phyloP scores from a whole-genome alignment of 2,329 filamentous ascomycete species.

The Beauveria sp. region DNA sequence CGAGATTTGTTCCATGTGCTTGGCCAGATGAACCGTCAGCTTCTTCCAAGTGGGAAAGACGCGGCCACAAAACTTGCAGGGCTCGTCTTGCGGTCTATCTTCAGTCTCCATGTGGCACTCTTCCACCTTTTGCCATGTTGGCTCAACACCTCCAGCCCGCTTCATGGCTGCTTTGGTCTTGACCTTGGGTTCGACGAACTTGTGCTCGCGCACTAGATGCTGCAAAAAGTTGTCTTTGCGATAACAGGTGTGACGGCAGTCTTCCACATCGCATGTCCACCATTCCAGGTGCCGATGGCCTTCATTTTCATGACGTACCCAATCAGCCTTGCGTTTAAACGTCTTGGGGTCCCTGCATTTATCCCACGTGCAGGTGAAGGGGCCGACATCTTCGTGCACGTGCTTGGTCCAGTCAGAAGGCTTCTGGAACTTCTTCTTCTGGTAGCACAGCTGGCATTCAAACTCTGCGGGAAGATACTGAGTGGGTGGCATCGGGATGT shows the following conservation, averaged over 20 bases:
- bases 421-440: constrained; percentile 77
- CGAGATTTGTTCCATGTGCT: constrained; percentile 89
- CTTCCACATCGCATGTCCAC: constrained; percentile 78
- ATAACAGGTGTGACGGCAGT: constrained; percentile 76
- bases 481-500: constrained; percentile 76
- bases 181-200: constrained; percentile 71
- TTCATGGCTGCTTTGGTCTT: constrained; percentile 66
- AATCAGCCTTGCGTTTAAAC: constrained; percentile 93
- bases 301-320: constrained; percentile 92
- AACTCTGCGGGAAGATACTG: constrained; percentile 69
- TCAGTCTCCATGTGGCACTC: constrained; percentile 64
- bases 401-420: constrained; percentile 97
- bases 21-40: constrained; percentile 83
- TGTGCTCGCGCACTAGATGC: constrained; percentile 87
- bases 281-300: constrained; percentile 82
- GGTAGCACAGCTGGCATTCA: constrained; percentile 83
- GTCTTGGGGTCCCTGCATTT: constrained; percentile 78
- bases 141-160: constrained; percentile 48
- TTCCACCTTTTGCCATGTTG: constrained; percentile 72
- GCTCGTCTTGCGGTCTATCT: constrained; percentile 62
- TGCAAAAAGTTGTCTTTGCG: constrained; percentile 91
- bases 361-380: constrained; percentile 87
- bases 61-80: constrained; percentile 82
- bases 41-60: constrained; percentile 80
- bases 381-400: constrained; percentile 87